Conservation (phyloP, 2,329 filamentous ascomycete species). For the Dactylellina leptospora region DNA sequence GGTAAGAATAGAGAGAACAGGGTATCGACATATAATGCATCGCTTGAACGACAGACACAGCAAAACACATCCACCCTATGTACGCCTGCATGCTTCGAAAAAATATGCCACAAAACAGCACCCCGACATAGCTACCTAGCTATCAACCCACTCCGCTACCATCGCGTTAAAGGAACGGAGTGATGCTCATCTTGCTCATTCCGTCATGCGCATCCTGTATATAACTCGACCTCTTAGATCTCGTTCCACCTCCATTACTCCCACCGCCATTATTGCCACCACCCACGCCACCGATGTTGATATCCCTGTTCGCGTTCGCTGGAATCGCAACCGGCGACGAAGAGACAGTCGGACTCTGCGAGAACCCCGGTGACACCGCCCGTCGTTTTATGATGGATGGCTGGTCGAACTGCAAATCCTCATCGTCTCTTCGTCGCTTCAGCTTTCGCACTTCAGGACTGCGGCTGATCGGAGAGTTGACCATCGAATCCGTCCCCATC, state of each 20-base stretch:
- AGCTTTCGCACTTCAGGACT: slow-evolving; percentile 49
- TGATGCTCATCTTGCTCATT: slow-evolving; percentile 57
- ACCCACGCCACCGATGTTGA: no score
- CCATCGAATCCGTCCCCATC: slow-evolving; percentile 53
- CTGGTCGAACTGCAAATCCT: slow-evolving; percentile 54
- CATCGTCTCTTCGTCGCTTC: slow-evolving; percentile 43
- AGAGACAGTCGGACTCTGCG: slow-evolving; percentile 56
- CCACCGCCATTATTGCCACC: no score
- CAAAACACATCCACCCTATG: not conserved
- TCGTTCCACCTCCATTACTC: slow-evolving; percentile 5
- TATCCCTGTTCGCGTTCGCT: slow-evolving; percentile 36
- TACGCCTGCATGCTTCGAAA: no score
- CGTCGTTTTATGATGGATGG: slow-evolving; percentile 57
- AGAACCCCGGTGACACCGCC: slow-evolving; percentile 57
- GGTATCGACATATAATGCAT: slow-evolving; percentile 8
- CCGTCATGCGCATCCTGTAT: slow-evolving; percentile 57
- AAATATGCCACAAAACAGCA: no score
- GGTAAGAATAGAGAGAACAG: not conserved
- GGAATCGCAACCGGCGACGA: slow-evolving; percentile 54
- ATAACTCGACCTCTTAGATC: slow-evolving; percentile 33
- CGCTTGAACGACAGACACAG: not conserved
- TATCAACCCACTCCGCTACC: no score
- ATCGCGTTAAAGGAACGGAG: slow-evolving; percentile 45
- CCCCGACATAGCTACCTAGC: no score
- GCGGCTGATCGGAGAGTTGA: slow-evolving; percentile 47